These are phyloP conservation scores for Candida albicans DNA, from an alignment of 1,139 yeast species.

Conservation along the genomic window DNA sequence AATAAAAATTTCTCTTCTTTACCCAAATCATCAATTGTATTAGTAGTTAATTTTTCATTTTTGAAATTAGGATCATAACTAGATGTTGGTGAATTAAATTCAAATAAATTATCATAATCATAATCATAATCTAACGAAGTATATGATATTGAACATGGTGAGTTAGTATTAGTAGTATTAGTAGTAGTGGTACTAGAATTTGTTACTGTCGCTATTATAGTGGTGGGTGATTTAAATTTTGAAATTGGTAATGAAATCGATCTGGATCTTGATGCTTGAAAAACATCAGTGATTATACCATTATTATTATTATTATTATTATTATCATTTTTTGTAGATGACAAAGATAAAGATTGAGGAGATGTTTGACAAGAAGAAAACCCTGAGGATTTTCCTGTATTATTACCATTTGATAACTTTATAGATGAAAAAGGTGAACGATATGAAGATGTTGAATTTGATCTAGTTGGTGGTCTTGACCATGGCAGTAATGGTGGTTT, in stretches of 20 bases:
- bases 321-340: conserved; percentile 3
- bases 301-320: neutral
- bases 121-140: conserved; percentile 1
- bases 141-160: neutral
- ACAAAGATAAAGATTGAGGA: neutral
- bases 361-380: too few species aligned
- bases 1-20: conserved; percentile 5
- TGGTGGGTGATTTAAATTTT: neutral
- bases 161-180: neutral
- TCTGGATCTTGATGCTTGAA: neutral
- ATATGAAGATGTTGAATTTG: neutral
- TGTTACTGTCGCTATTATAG: neutral
- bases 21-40: neutral
- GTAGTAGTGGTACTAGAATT: neutral
- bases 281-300: neutral
- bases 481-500: neutral
- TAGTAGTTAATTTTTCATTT: neutral
- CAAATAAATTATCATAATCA: neutral
- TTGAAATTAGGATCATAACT: neutral
- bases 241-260: conserved; percentile 1
- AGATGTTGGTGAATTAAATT: neutral
- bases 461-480: neutral
- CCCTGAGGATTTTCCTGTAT: too few species aligned
- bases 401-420: too few species aligned
- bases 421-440: neutral